phyloP scores from a whole-genome alignment of 306 rosid genomes.

The Styphnolobium japonicum region DNA sequence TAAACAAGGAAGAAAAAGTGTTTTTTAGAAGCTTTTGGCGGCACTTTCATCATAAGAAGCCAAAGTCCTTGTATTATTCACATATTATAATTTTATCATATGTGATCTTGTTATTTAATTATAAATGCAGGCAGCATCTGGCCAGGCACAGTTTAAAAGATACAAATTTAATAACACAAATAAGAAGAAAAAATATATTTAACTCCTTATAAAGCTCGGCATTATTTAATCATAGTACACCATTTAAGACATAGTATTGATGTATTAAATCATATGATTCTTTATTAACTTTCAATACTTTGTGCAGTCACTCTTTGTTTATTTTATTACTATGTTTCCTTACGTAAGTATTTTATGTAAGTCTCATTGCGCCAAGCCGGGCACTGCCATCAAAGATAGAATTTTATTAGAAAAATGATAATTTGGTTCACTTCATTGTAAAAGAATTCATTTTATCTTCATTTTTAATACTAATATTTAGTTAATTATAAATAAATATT shows the following conservation, averaged over 20 bases:
- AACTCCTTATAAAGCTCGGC: slow-evolving; percentile 8
- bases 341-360: slow-evolving; percentile 22
- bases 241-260: background rate
- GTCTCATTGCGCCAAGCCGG: slow-evolving; percentile 27
- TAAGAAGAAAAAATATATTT: background rate
- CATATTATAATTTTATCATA: slow-evolving; percentile 29
- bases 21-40: slow-evolving; percentile 25
- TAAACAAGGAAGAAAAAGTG: no score
- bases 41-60: slow-evolving; percentile 32
- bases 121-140: slow-evolving; percentile 36
- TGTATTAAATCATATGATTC: no score
- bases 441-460: no score
- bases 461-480: no score
- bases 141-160: slow-evolving; percentile 18
- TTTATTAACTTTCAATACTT: slow-evolving; percentile 26
- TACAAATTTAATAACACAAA: slow-evolving; percentile 19
- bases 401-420: no score
- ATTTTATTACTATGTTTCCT: slow-evolving; percentile 20
- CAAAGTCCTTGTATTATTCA: slow-evolving; percentile 2
- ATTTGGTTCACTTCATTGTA: no score
- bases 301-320: slow-evolving; percentile 14
- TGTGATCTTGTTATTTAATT: slow-evolving; percentile 30
- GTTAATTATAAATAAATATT: no score
- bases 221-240: slow-evolving; percentile 29
- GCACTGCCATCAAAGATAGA: slow-evolving; percentile 23